A percentile compares a stretch with the other conserved stretches of the same genome.
Conservation (phyloP, 2,329 filamentous ascomycete species). For the Helotiales sp. region DNA sequence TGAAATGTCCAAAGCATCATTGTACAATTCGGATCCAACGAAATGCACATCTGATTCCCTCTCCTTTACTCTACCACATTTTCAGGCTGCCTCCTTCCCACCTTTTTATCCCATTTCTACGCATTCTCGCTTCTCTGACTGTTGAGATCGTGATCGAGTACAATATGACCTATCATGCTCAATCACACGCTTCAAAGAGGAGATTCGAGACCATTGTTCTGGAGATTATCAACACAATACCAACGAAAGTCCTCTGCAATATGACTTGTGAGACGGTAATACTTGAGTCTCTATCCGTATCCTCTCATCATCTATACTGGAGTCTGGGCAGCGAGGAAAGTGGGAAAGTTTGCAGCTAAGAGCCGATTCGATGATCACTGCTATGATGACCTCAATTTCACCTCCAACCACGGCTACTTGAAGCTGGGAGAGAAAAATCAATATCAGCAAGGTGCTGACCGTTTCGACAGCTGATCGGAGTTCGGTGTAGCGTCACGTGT, state of each 20-base stretch:
- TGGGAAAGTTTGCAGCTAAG: neutral
- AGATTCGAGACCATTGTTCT: slow-evolving; percentile 6
- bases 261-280: neutral
- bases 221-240: neutral
- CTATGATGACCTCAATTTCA: too few species aligned
- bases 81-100: slow-evolving; percentile 12
- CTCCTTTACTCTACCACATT: slow-evolving; percentile 15
- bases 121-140: slow-evolving; percentile 17
- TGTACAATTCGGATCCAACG: slow-evolving; percentile 19
- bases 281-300: neutral
- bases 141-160: slow-evolving; percentile 21
- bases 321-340: neutral
- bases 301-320: neutral
- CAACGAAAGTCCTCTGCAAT: too few species aligned
- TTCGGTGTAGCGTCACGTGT: too few species aligned
- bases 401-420: too few species aligned
- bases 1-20: neutral
- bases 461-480: too few species aligned
- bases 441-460: too few species aligned
- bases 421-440: too few species aligned
- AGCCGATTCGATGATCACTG: too few species aligned
- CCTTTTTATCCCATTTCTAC: slow-evolving; percentile 20
- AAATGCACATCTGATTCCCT: too few species aligned
- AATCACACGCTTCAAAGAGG: slow-evolving; percentile 11
- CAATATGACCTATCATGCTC: slow-evolving; percentile 19